Evolutionary conservation across 768 basidiomycete species (phyloP).

Genomic region (Trichaptum fuscoviolaceum): DNA sequence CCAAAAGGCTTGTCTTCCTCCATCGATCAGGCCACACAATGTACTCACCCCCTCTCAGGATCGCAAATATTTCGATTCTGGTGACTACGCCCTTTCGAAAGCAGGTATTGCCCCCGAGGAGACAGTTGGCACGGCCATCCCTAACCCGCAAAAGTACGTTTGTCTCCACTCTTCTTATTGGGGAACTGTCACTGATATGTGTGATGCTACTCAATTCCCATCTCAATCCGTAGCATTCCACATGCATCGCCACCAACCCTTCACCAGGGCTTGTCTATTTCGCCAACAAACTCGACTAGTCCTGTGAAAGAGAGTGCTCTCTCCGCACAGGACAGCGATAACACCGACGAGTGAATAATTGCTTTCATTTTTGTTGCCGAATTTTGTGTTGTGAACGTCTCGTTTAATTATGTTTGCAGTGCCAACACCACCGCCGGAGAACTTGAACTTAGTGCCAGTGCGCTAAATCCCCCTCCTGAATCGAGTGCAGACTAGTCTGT

Average conservation of each 20-base stretch:
- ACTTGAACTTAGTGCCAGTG: neutral
- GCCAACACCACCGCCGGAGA: neutral
- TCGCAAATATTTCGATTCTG: slow-evolving; percentile 99
- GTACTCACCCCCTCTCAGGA: slow-evolving; percentile 49
- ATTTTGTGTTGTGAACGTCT: slow-evolving; percentile 22
- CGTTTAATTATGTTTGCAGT: slow-evolving; percentile 24
- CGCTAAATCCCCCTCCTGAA: neutral
- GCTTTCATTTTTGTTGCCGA: slow-evolving; percentile 18
- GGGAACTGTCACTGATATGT: neutral
- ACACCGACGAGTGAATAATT: slow-evolving; percentile 15
- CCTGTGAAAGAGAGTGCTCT: slow-evolving; percentile 58
- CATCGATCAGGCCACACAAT: slow-evolving; percentile 8
- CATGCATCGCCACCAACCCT: slow-evolving; percentile 74
- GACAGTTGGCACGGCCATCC: slow-evolving; percentile 91
- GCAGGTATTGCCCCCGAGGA: slow-evolving; percentile 87
- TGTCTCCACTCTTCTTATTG: slow-evolving; percentile 10
- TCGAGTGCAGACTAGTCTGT: neutral
- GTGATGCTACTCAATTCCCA: slow-evolving; percentile 23
- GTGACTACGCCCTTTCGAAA: slow-evolving; percentile 96
- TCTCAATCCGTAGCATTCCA: slow-evolving; percentile 66
- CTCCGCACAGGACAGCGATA: slow-evolving; percentile 24
- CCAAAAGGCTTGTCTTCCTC: slow-evolving; percentile 66
- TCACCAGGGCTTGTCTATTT: slow-evolving; percentile 58
- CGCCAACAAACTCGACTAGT: slow-evolving; percentile 66
- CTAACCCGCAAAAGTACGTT: slow-evolving; percentile 92